Evolutionary conservation across 1,284 basidiomycete species (phyloP).

Genomic region (Rhodotorula glutinis): DNA sequence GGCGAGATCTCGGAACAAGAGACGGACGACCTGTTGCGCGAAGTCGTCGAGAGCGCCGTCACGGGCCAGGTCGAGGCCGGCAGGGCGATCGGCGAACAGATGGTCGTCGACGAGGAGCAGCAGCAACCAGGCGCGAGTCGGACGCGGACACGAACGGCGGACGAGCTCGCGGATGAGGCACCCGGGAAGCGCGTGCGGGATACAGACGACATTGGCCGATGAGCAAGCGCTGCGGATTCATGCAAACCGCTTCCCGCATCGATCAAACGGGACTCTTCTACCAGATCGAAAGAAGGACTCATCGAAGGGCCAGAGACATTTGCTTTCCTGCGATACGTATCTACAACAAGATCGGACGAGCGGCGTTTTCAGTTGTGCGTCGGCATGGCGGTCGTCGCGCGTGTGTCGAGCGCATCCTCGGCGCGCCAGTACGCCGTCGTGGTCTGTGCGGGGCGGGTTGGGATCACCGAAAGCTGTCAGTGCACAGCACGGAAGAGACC

Average conservation of each 20-base stretch:
- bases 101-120: slow-evolving; percentile 5
- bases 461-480: slow-evolving; percentile 35
- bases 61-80: slow-evolving; percentile 29
- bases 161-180: neutral
- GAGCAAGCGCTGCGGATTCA: too few species aligned
- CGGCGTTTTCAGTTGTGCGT: slow-evolving; percentile 51
- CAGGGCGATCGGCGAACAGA: slow-evolving; percentile 22
- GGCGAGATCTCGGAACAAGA: slow-evolving; percentile 56
- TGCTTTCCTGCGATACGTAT: too few species aligned
- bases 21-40: slow-evolving; percentile 61
- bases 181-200: slow-evolving; percentile 8
- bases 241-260: too few species aligned
- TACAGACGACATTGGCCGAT: slow-evolving; percentile 15
- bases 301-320: too few species aligned
- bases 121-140: neutral
- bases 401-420: slow-evolving; percentile 71
- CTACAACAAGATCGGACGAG: too few species aligned
- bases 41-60: slow-evolving; percentile 52
- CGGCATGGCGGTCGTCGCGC: slow-evolving; percentile 78
- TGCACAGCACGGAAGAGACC: slow-evolving; percentile 43
- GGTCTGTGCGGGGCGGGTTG: slow-evolving; percentile 55
- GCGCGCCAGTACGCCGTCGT: slow-evolving; percentile 77
- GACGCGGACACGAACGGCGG: slow-evolving; percentile 14
- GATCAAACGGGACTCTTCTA: too few species aligned
- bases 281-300: too few species aligned